Evolutionary conservation across 192 early-diverging fungal species (phyloP).

Genomic region (Pilaira anomala): DNA sequence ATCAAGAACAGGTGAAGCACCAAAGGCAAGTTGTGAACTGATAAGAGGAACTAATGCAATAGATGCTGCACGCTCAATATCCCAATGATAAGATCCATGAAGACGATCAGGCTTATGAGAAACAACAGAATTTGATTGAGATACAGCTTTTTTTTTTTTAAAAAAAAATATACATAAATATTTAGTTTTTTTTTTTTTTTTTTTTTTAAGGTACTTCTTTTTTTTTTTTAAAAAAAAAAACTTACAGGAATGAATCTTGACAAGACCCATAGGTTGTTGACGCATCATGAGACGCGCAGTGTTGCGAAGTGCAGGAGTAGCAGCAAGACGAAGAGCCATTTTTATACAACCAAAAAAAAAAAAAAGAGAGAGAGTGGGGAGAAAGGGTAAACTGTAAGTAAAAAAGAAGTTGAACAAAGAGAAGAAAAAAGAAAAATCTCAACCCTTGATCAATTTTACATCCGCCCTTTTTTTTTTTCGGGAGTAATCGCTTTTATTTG

Average conservation of each 20-base stretch:
- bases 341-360: not conserved
- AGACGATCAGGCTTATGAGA: constrained; percentile 57
- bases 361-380: constrained; percentile 3
- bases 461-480: too few relatives aligned
- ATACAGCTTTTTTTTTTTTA: constrained; percentile 3
- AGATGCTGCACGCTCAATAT: constrained; percentile 83
- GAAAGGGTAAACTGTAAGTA: not conserved
- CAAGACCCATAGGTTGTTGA: constrained; percentile 33
- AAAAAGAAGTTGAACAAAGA: too few relatives aligned
- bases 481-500: too few relatives aligned
- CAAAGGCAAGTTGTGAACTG: constrained; percentile 70
- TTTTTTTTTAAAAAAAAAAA: not conserved
- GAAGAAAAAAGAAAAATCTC: too few relatives aligned
- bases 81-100: constrained; percentile 96
- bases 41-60: constrained; percentile 74
- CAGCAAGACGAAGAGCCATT: constrained; percentile 33
- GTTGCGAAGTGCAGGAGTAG: constrained; percentile 26
- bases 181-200: too few relatives aligned
- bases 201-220: too few relatives aligned
- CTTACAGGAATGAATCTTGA: constrained; percentile 36
- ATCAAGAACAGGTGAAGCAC: constrained; percentile 87
- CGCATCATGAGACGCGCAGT: constrained; percentile 20
- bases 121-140: constrained; percentile 33
- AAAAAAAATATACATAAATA: too few relatives aligned
- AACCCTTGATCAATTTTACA: too few relatives aligned